Conservation (phyloP, 352 stramenopile genomes). For the Globisporangium sylvaticum region DNA sequence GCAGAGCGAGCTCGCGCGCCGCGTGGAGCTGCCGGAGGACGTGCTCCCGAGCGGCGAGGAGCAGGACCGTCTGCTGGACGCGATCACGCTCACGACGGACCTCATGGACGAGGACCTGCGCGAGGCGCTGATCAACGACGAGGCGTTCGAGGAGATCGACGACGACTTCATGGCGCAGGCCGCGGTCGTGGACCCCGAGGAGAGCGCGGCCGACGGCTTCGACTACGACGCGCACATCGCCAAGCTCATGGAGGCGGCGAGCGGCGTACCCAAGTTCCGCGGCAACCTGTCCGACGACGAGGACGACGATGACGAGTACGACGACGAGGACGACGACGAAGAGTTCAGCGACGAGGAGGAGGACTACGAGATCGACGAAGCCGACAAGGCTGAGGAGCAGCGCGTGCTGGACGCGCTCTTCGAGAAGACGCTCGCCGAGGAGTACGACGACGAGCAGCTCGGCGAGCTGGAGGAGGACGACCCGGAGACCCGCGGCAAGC, state of each 20-base stretch:
- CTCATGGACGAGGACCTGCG: conserved; percentile 86
- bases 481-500: conserved; percentile 62
- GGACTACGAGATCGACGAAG: conserved; percentile 32
- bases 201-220: conserved; percentile 57
- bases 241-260: conserved; percentile 88
- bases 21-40: conserved; percentile 60
- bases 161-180: conserved; percentile 91
- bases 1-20: conserved; percentile 47
- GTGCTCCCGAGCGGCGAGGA: conserved; percentile 65
- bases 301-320: conserved; percentile 36
- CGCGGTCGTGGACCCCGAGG: conserved; percentile 34
- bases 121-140: conserved; percentile 80
- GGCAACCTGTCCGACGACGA: conserved; percentile 70
- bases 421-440: conserved; percentile 74
- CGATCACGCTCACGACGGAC: conserved; percentile 81
- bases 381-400: conserved; percentile 68
- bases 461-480: conserved; percentile 78
- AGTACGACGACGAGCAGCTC: conserved; percentile 80
- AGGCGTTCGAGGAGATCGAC: conserved; percentile 86
- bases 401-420: conserved; percentile 88
- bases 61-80: conserved; percentile 76
- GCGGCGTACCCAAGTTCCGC: conserved; percentile 61
- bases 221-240: conserved; percentile 93
- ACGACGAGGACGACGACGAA: conserved; percentile 53
- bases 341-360: conserved; percentile 77